Evolutionary conservation across 805 yeast genomes (phyloP), one percentile per base, ranked within the genome.

Genomic region (Wickerhamomyces xylosicus): DNA sequence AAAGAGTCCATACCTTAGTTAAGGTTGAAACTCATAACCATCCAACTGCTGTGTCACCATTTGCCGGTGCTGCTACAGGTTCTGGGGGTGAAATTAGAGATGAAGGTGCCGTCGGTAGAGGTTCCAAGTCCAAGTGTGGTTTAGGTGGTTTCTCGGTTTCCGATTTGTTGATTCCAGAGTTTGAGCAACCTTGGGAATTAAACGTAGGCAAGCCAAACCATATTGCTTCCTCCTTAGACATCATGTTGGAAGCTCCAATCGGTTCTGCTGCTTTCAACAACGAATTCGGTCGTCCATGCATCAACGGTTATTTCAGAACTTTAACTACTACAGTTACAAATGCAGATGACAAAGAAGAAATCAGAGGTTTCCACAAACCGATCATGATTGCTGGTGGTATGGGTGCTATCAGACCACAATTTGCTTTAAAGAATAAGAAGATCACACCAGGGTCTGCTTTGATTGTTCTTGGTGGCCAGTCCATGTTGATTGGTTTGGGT

Each of bases 11-110:
- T 47, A 85, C 94, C 54, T 67, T 92, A 49, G 85, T 89, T 56
- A 92, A 92, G 61, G 98, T 92, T 38, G 99, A 92, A 65, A 92
- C 99, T 19, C 99, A 92, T 62, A 92, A 92, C 66, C 99, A 92
- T 62, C 99, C 99, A 40, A 92, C 99, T 19, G 98, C 98, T 1
- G 97, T 92, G 5, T 90, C 97, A 19, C 99, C 99, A 32, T 92
- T 86, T 64, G 89, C 98, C 3, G 99, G 99, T 62, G 99, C 99
- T 25, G 95, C 99, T 33, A 92, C 99, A 13, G 99, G 99, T 47
- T 89, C 97, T 10, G 99, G 99, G 61, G 99, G 99, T 68, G 99
- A 92, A 65, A 92, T 92, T 55, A 85, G 99, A 72, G 99, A 92
- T 63, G 99, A 92, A 67, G 98, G 97, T 66, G 98, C 99, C 22